Percentiles rank a stretch among this genome's conserved stretches.
phyloP scores from a whole-genome alignment of 1,139 yeast species.

The Blastobotrys proliferans region DNA sequence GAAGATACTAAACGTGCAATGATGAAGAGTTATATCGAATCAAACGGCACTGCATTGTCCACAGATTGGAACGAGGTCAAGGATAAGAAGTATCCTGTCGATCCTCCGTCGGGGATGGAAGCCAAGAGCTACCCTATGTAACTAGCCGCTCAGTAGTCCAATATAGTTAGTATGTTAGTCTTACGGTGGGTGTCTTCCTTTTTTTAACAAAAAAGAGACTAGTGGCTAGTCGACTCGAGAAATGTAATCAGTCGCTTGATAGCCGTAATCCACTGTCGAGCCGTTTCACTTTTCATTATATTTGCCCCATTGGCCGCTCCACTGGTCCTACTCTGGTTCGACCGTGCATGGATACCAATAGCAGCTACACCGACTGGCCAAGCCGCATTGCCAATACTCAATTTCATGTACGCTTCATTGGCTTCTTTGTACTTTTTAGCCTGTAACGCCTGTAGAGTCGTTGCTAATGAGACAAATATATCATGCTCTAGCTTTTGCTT shows the following conservation, averaged over 20 bases:
- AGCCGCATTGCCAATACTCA: conserved; percentile 83
- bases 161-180: neutral
- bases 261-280: conserved; percentile 74
- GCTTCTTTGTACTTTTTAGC: conserved; percentile 50
- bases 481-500: conserved; percentile 42
- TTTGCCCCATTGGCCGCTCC: conserved; percentile 47
- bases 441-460: conserved; percentile 60
- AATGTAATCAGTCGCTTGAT: conserved; percentile 66
- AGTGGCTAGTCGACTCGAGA: conserved; percentile 34
- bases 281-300: conserved; percentile 72
- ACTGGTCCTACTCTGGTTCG: conserved; percentile 48
- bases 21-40: conserved; percentile 95
- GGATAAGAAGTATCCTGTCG: conserved; percentile 58
- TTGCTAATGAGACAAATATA: conserved; percentile 54
- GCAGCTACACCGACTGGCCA: conserved; percentile 89
- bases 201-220: neutral
- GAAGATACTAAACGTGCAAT: conserved; percentile 89
- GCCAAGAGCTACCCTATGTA: conserved; percentile 35
- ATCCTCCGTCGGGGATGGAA: conserved; percentile 64
- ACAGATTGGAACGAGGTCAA: conserved; percentile 95
- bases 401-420: conserved; percentile 64
- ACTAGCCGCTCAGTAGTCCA: neutral
- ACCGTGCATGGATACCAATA: conserved; percentile 76
- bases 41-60: conserved; percentile 88
- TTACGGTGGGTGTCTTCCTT: neutral